Conservation (phyloP, 225 moss, liverwort and hornwort genomes). For the Rhytidiadelphus loreus region DNA sequence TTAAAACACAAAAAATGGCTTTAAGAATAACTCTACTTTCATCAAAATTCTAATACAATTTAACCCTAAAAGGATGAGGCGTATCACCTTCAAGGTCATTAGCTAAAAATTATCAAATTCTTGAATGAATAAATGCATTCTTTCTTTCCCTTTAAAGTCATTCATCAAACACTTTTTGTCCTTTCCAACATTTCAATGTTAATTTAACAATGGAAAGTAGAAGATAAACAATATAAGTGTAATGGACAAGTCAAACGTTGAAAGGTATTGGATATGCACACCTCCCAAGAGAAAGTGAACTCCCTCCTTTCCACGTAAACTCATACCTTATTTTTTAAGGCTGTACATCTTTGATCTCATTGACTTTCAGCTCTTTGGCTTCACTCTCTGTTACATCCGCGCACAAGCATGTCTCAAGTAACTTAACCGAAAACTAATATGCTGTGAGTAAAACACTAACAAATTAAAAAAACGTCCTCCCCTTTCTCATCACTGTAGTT, state of each 20-base stretch:
- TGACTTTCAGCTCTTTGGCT: neutral
- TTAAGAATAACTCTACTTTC: neutral
- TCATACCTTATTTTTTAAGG: neutral
- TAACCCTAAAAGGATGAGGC: neutral
- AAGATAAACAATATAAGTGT: neutral
- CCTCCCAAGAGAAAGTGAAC: neutral
- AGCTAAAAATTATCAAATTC: neutral
- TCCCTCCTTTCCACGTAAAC: neutral
- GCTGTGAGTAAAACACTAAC: neutral
- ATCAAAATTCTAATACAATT: too few species aligned
- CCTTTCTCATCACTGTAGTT: neutral
- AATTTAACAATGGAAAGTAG: neutral
- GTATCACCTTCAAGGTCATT: neutral
- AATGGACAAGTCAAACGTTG: neutral
- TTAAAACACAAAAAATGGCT: neutral
- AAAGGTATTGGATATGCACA: neutral
- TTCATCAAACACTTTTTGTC: neutral
- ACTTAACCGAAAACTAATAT: neutral
- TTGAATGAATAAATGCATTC: neutral
- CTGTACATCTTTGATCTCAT: neutral
- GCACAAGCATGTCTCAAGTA: neutral
- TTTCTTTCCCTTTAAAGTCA: neutral
- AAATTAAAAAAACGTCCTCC: neutral
- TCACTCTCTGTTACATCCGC: neutral
- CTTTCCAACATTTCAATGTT: neutral